A percentile compares a stretch with the other conserved stretches of the same genome.
Conservation (phyloP, 306 rosid species). For the Cicer judaicum region DNA sequence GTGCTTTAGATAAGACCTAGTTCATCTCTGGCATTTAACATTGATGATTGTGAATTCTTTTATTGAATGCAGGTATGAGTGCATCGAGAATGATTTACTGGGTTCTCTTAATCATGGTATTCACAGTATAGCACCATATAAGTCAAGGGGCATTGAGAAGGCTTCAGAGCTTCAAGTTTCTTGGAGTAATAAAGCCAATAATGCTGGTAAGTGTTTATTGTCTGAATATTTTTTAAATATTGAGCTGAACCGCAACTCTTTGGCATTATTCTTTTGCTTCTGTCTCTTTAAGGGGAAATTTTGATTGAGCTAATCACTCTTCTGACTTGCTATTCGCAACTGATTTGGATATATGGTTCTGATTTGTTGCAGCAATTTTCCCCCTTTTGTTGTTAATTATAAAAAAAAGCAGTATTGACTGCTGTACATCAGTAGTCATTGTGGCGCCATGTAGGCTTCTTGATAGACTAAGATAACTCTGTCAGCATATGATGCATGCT, state of each 20-base stretch:
- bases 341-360: constrained; percentile 40
- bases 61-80: constrained; percentile 78
- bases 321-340: constrained; percentile 31
- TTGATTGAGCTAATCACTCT: constrained; percentile 27
- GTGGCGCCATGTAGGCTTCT: constrained; percentile 18
- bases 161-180: constrained; percentile 75
- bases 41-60: constrained; percentile 35
- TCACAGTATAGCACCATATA: constrained; percentile 89
- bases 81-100: constrained; percentile 89
- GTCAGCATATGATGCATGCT: constrained; percentile 19
- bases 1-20: constrained; percentile 21
- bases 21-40: constrained; percentile 28
- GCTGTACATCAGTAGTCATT: constrained; percentile 12
- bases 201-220: constrained; percentile 53
- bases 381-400: background rate
- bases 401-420: constrained; percentile 20
- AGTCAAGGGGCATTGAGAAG: constrained; percentile 89
- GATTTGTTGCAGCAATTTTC: constrained; percentile 24
- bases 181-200: constrained; percentile 60
- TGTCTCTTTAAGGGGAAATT: background rate
- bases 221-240: constrained; percentile 55
- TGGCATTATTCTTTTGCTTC: background rate
- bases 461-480: constrained; percentile 15
- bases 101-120: constrained; percentile 67
- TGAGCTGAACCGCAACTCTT: constrained; percentile 40